phyloP scores from a whole-genome alignment of 1,284 basidiomycete genomes.

The Coriolopsis trogii region DNA sequence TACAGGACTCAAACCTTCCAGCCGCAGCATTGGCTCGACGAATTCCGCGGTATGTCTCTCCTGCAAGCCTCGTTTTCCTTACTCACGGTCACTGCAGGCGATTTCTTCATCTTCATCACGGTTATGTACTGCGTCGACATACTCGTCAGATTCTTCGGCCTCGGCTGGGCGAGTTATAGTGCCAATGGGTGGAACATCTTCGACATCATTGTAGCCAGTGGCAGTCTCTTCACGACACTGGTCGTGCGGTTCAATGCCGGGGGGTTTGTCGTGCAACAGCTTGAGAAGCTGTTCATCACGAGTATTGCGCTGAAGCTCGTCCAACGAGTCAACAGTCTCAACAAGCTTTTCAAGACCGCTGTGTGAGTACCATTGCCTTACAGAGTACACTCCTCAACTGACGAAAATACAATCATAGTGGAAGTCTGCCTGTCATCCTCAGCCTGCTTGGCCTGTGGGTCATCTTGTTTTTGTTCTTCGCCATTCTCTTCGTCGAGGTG shows the following conservation, averaged over 20 bases:
- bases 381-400: not conserved
- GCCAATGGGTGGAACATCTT: slow-evolving; percentile 94
- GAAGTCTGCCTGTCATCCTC: slow-evolving; percentile 87
- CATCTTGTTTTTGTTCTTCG: slow-evolving; percentile 91
- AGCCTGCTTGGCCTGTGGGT: slow-evolving; percentile 91
- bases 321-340: slow-evolving; percentile 86
- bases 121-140: slow-evolving; percentile 83
- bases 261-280: slow-evolving; percentile 63
- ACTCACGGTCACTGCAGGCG: slow-evolving; percentile 49
- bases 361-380: slow-evolving; percentile 58
- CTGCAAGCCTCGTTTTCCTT: not conserved
- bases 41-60: slow-evolving; percentile 63
- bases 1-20: slow-evolving; percentile 82
- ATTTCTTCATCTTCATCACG: slow-evolving; percentile 79
- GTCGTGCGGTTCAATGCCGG: slow-evolving; percentile 64
- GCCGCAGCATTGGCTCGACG: slow-evolving; percentile 55
- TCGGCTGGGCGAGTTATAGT: slow-evolving; percentile 85
- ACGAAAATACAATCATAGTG: slow-evolving; percentile 44
- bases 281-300: slow-evolving; percentile 95
- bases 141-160: slow-evolving; percentile 76
- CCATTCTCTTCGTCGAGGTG: slow-evolving; percentile 89
- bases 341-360: slow-evolving; percentile 97
- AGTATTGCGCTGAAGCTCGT: slow-evolving; percentile 94
- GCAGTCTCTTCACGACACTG: slow-evolving; percentile 86
- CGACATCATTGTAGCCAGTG: slow-evolving; percentile 82